Evolutionary conservation across 768 basidiomycete genomes (phyloP), one percentile per base, ranked within the genome.

Genomic region (Podaxis pistillaris): DNA sequence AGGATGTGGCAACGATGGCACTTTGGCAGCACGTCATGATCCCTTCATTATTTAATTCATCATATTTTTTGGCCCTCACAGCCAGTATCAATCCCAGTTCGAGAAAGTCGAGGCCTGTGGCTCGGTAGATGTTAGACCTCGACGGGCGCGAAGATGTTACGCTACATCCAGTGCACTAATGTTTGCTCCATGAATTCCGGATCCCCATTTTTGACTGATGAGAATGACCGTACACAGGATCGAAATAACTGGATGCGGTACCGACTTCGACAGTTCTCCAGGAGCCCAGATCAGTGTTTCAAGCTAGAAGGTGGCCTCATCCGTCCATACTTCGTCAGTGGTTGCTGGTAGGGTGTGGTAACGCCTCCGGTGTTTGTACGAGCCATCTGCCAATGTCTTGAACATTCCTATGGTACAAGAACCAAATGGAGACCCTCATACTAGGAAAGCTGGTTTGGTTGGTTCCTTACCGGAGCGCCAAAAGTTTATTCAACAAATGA

Each of bases 161-260:
- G 19, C 44, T 33, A 33, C 33, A 33, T 33, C 33, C 33, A 33
- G 33, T 9, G 8, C 33, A 33, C 33, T 33, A 9, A 33, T 33
- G 33, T 33, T 47, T 24, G n/a, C 22, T 15, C 47, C 41, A 15
- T 28, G 24, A 37, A 15, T 24, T 51, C 17, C 38, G 36, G 36
- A 50, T 52, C 49, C 47, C 13, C 41, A 13, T 15, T 33, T 59
- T 51, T 62, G 60, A 62, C 40, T 62, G 60, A 62, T 62, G 59
- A 40, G 24, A 38, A 22, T 53, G 40, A 26, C 38, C 24, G 4
- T 7, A 19, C 57, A 58, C 22, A 26, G 30, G 38, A 28, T 26
- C 41, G 53, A 6, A 24, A 36, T 17, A 30, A 19, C 8, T 30
- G 6, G 47, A 33, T 54, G 33, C 46, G 44, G 60, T 36, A 33